Conservation (phyloP, 306 rosid genomes). For the Fagus sylvatica region DNA sequence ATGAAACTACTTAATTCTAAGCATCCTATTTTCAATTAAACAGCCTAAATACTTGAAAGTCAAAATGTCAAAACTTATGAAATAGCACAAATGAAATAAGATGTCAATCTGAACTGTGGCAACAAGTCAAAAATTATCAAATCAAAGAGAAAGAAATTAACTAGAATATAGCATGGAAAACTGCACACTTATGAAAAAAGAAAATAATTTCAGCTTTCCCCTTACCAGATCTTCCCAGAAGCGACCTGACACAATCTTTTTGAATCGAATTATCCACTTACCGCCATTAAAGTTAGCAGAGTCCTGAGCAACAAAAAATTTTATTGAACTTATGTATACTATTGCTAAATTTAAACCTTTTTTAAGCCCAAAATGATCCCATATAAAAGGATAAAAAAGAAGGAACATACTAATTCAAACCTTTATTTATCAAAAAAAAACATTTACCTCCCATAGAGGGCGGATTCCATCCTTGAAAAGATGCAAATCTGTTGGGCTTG, state of each 20-base stretch:
- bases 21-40: background rate
- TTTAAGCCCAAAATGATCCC: background rate
- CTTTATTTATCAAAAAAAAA: background rate
- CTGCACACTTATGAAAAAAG: background rate
- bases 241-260: constrained; percentile 84
- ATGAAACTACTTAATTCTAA: background rate
- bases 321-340: background rate
- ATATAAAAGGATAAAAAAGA: background rate
- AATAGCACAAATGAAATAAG: background rate
- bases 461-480: constrained; percentile 96
- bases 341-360: background rate
- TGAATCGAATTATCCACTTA: constrained; percentile 90
- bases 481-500: constrained; percentile 94
- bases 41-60: background rate
- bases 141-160: background rate
- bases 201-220: background rate
- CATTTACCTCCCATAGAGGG: constrained; percentile 86
- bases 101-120: background rate
- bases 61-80: background rate
- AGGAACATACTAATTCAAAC: constrained; percentile 18
- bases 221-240: constrained; percentile 97
- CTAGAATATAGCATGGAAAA: background rate
- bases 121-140: background rate
- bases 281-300: constrained; percentile 98
- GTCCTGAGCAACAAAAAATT: constrained; percentile 46